Conservation (phyloP, 225 moss, liverwort and hornwort genomes). For the Pseudisothecium myosuroides region DNA sequence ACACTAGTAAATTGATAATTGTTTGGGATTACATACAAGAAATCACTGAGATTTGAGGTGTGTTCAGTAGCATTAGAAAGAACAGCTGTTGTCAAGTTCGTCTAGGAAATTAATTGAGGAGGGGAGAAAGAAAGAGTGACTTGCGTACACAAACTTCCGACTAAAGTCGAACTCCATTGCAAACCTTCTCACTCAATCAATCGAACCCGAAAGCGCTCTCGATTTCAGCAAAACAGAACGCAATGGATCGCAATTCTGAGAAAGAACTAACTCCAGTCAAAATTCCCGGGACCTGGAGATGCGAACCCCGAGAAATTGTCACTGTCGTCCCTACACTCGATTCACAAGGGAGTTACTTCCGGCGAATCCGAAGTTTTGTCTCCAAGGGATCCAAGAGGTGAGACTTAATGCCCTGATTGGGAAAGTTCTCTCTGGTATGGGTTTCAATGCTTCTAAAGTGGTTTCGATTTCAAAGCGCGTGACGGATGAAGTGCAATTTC, state of each 20-base stretch:
- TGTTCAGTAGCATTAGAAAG: background rate
- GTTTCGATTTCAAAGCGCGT: background rate
- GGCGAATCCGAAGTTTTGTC: background rate
- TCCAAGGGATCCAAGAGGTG: too few species aligned
- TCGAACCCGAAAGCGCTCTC: too few species aligned
- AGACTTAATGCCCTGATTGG: background rate
- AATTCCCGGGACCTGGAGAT: too few species aligned
- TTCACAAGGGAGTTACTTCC: background rate
- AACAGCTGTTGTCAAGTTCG: too few species aligned
- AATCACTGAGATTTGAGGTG: too few species aligned
- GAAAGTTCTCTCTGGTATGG: background rate
- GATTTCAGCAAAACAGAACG: background rate
- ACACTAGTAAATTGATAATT: background rate
- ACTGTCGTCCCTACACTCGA: background rate
- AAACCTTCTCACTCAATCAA: too few species aligned
- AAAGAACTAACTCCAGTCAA: too few species aligned
- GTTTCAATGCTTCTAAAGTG: background rate
- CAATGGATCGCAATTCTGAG: too few species aligned
- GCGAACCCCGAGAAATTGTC: background rate
- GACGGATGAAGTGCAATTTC: background rate
- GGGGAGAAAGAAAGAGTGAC: background rate
- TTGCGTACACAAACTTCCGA: background rate
- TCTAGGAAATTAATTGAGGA: background rate
- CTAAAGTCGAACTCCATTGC: too few species aligned
- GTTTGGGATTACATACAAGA: too few species aligned